phyloP scores from a whole-genome alignment of 73 alveolate species.

The Tetrahymena elliotti region DNA sequence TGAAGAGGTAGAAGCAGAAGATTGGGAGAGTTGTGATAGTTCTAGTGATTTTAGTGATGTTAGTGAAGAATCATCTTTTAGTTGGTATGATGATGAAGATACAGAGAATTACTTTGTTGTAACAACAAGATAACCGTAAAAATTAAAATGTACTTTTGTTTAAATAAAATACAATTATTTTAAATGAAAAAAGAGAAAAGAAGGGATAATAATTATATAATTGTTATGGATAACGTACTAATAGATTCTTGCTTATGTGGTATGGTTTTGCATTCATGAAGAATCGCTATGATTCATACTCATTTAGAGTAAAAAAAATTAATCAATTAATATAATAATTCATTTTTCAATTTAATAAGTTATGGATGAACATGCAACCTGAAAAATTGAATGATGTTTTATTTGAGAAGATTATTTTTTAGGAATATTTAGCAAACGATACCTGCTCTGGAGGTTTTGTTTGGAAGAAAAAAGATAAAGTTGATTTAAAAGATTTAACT shows the following conservation, averaged over 20 bases:
- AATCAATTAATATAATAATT: background rate
- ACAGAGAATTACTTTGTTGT: background rate
- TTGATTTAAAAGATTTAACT: slow-evolving; percentile 10
- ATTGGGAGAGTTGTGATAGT: background rate
- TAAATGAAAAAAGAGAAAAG: background rate
- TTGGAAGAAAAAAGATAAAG: background rate
- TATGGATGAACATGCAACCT: slow-evolving; percentile 28
- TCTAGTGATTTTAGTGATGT: background rate
- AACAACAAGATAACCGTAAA: background rate
- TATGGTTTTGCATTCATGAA: slow-evolving; percentile 30
- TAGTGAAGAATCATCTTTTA: background rate
- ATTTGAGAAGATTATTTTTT: slow-evolving; percentile 13
- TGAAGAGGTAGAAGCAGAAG: background rate
- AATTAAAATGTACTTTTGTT: background rate
- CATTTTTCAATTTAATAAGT: background rate
- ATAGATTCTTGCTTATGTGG: slow-evolving; percentile 37
- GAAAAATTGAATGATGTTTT: background rate
- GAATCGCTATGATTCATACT: slow-evolving; percentile 18
- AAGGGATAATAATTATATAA: background rate
- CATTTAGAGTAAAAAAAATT: slow-evolving; percentile 23
- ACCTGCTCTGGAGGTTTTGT: slow-evolving; percentile 21
- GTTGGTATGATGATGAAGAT: background rate
- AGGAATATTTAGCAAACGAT: slow-evolving; percentile 2
- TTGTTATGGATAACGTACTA: slow-evolving; percentile 29
- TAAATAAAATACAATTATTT: background rate